These are phyloP conservation scores for Penicillium aurantiogriseum DNA, from an alignment of 2,329 filamentous ascomycete species.

Conservation along the genomic window DNA sequence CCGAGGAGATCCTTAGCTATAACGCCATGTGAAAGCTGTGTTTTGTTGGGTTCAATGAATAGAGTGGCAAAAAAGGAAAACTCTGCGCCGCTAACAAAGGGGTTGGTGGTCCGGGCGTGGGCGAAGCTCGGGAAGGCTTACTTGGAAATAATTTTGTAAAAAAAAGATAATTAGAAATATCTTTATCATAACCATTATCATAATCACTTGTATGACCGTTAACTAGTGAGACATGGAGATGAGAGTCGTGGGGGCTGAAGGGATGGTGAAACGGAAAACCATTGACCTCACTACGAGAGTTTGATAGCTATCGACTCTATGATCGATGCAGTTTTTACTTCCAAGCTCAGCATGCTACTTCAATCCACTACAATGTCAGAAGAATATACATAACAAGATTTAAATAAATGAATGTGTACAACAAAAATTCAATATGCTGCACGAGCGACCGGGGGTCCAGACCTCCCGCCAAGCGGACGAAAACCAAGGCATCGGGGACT, in stretches of 20 bases:
- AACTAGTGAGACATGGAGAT: slow-evolving; percentile 19
- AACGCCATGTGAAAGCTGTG: slow-evolving; percentile 2
- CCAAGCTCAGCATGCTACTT: neutral
- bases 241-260: slow-evolving; percentile 11
- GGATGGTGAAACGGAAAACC: slow-evolving; percentile 18
- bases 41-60: slow-evolving; percentile 9
- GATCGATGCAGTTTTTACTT: neutral
- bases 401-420: neutral
- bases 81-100: slow-evolving; percentile 17
- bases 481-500: slow-evolving; percentile 25
- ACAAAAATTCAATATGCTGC: slow-evolving; percentile 9
- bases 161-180: neutral
- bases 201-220: neutral
- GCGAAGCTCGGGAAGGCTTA: neutral
- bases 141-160: neutral
- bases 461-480: slow-evolving; percentile 17
- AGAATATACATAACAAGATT: neutral
- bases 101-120: slow-evolving; percentile 16
- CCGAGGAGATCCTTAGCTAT: neutral
- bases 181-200: neutral
- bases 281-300: neutral
- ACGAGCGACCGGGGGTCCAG: slow-evolving; percentile 21
- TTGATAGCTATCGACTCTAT: neutral
- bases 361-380: neutral
- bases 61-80: slow-evolving; percentile 20